A percentile compares a stretch with the other conserved stretches of the same genome.
Evolutionary conservation across 2,329 filamentous ascomycete genomes (phyloP).

Genomic region (Venturia effusa): DNA sequence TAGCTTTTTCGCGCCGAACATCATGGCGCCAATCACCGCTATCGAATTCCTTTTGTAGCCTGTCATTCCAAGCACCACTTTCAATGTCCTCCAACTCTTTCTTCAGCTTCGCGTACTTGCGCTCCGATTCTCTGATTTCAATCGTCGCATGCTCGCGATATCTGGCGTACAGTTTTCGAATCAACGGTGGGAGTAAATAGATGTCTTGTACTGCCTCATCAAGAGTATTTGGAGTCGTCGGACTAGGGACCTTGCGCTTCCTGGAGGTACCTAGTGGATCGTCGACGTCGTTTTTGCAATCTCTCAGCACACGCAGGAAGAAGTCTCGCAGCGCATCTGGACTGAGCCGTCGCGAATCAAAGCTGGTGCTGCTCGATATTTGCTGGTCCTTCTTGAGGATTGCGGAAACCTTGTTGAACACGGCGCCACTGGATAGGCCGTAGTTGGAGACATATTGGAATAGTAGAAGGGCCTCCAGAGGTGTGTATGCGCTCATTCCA

Average conservation of each 20-base stretch:
- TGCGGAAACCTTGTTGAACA: conserved; percentile 63
- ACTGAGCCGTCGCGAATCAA: conserved; percentile 62
- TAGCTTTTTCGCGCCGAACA: background rate
- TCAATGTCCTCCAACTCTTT: conserved; percentile 61
- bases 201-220: conserved; percentile 50
- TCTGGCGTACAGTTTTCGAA: conserved; percentile 62
- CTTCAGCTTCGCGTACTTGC: conserved; percentile 50
- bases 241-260: conserved; percentile 64
- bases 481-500: conserved; percentile 61
- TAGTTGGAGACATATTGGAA: conserved; percentile 67
- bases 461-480: conserved; percentile 75
- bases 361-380: conserved; percentile 58
- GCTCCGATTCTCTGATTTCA: conserved; percentile 66
- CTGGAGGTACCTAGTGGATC: conserved; percentile 32
- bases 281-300: conserved; percentile 49
- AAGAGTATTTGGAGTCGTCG: conserved; percentile 38
- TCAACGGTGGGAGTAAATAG: conserved; percentile 57
- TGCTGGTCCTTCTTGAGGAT: conserved; percentile 63
- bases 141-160: conserved; percentile 62
- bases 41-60: conserved; percentile 18
- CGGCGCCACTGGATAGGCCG: conserved; percentile 48
- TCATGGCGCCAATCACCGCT: conserved; percentile 1
- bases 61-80: conserved; percentile 43
- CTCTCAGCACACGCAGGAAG: conserved; percentile 64
- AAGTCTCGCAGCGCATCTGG: conserved; percentile 69